Conservation (phyloP, 257 asterid genomes). For the Solanum ahanhuiri region DNA sequence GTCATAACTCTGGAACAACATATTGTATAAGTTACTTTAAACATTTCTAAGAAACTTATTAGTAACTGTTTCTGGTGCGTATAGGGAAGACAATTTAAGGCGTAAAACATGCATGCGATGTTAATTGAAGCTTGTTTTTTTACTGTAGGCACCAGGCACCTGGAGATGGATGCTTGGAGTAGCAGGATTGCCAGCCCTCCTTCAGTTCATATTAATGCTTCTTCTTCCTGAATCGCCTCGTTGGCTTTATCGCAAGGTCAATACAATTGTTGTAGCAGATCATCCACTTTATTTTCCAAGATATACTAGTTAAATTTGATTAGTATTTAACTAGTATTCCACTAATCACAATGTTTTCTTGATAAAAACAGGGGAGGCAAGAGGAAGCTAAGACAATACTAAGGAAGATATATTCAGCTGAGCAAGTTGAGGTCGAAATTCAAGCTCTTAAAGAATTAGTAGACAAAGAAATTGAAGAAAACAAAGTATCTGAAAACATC, state of each 20-base stretch:
- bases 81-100: not conserved
- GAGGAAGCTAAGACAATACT: conserved; percentile 29
- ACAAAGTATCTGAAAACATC: conserved; percentile 9
- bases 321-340: not conserved
- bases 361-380: conserved; percentile 19
- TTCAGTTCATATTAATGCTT: conserved; percentile 28
- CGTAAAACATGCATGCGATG: not conserved
- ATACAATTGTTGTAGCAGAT: not conserved
- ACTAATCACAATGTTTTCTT: not conserved
- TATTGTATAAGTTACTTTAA: too few species aligned
- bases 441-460: conserved; percentile 24
- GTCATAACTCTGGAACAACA: too few species aligned
- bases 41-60: not conserved
- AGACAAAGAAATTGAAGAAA: conserved; percentile 19
- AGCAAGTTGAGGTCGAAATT: conserved; percentile 19
- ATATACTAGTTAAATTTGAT: not conserved
- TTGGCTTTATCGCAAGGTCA: conserved; percentile 38
- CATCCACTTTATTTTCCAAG: not conserved
- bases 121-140: not conserved
- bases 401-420: conserved; percentile 21
- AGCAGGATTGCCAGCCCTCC: conserved; percentile 30
- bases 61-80: not conserved
- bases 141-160: conserved; percentile 29
- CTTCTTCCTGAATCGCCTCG: conserved; percentile 37
- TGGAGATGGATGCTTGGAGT: conserved; percentile 61